A percentile compares a stretch with the other conserved stretches of the same genome.
Evolutionary conservation across 257 asterid genomes (phyloP).

Genomic region (Voacanga thouarsii): DNA sequence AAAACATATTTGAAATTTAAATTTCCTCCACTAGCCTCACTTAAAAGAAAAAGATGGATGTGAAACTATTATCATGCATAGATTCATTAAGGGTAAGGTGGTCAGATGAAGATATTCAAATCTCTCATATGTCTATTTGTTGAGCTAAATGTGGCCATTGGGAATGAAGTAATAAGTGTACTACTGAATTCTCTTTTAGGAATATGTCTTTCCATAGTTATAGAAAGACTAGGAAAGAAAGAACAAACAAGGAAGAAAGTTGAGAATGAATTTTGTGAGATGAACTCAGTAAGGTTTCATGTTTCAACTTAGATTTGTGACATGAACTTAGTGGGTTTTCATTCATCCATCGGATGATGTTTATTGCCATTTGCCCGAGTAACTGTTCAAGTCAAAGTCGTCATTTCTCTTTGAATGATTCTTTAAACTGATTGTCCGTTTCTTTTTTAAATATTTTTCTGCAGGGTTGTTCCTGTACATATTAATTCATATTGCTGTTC

Average conservation of each 20-base stretch:
- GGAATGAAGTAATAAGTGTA: background rate
- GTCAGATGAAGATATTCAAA: background rate
- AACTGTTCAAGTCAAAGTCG: background rate
- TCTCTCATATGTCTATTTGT: background rate
- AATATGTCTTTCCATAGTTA: background rate
- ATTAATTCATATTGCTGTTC: slow-evolving; percentile 13
- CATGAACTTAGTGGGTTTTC: background rate
- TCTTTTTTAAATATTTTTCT: background rate
- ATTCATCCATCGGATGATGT: background rate
- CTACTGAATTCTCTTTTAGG: background rate
- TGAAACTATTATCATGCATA: background rate
- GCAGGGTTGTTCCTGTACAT: slow-evolving; percentile 25
- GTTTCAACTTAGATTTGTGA: background rate
- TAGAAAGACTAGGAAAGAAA: background rate
- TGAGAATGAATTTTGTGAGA: background rate
- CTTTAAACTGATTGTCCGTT: background rate
- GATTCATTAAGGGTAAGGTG: background rate
- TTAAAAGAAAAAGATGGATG: background rate
- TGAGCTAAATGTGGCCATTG: background rate
- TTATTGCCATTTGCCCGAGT: background rate
- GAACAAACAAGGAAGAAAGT: background rate
- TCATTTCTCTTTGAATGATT: background rate
- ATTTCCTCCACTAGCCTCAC: too few species aligned
- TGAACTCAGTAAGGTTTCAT: background rate
- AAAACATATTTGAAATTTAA: background rate